Evolutionary conservation across 2,329 filamentous ascomycete genomes (phyloP).

Genomic region (Tympanopsis confertula): DNA sequence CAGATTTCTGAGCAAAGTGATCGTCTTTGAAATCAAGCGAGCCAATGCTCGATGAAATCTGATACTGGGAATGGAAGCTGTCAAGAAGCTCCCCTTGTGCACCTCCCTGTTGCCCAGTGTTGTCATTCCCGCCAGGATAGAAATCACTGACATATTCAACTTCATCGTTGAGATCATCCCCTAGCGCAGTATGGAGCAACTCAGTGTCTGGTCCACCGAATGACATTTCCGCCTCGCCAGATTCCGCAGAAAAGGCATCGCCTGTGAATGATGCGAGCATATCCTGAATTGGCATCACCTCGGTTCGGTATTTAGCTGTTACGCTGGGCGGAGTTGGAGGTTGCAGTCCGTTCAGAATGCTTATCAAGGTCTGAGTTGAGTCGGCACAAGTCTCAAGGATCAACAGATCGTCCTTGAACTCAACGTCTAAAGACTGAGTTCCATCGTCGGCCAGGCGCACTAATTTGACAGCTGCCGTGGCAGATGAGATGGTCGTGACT

Average conservation of each 20-base stretch:
- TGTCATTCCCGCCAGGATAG: not conserved
- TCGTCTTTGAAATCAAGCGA: slow-evolving; percentile 66
- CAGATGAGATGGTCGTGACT: slow-evolving; percentile 77
- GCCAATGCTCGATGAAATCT: slow-evolving; percentile 38
- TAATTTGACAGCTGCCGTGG: slow-evolving; percentile 55
- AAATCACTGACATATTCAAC: not conserved
- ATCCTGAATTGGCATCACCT: slow-evolving; percentile 75
- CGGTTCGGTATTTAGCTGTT: slow-evolving; percentile 74
- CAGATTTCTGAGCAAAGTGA: slow-evolving; percentile 58
- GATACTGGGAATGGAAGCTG: slow-evolving; percentile 5
- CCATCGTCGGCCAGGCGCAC: slow-evolving; percentile 40
- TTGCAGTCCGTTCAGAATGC: slow-evolving; percentile 65
- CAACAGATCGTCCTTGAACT: slow-evolving; percentile 74
- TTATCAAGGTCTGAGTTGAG: slow-evolving; percentile 84
- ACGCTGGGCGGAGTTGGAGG: slow-evolving; percentile 76
- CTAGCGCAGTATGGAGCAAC: slow-evolving; percentile 26
- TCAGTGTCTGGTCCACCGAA: slow-evolving; percentile 22
- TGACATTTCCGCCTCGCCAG: slow-evolving; percentile 28
- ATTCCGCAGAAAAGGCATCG: slow-evolving; percentile 57
- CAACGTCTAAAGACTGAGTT: slow-evolving; percentile 62
- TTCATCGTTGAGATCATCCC: slow-evolving; percentile 25
- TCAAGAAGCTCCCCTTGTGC: not conserved
- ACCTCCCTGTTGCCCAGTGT: not conserved
- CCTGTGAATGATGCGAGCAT: slow-evolving; percentile 83
- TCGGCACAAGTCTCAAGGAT: slow-evolving; percentile 93